Evolutionary conservation across 176 grass and related monocot genomes (phyloP).

Genomic region (Miscanthus lutarioriparius): DNA sequence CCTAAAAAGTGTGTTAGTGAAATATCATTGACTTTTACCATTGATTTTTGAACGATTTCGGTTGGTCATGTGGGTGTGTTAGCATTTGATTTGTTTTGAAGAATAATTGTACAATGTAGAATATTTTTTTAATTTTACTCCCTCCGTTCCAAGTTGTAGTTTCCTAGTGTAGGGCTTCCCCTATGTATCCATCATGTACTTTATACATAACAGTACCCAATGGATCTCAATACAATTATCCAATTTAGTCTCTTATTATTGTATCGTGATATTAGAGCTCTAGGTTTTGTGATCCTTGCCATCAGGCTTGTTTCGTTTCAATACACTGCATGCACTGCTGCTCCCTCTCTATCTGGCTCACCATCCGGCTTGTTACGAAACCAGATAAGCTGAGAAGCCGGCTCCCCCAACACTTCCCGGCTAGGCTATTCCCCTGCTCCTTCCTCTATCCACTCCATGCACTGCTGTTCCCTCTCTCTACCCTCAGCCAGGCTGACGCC

Average conservation of each 20-base stretch:
- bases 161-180: neutral
- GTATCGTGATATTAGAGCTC: neutral
- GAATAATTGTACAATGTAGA: neutral
- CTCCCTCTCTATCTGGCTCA: no score
- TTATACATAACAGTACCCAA: neutral
- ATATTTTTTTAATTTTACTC: neutral
- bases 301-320: neutral
- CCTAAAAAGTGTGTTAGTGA: neutral
- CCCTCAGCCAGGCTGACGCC: no score
- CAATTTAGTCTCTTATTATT: neutral
- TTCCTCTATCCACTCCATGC: neutral
- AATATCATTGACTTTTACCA: neutral
- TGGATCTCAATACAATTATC: neutral
- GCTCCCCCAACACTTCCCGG: neutral
- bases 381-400: neutral
- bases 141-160: neutral
- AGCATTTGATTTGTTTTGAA: neutral
- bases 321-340: neutral
- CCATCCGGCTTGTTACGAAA: no score
- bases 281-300: neutral
- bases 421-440: neutral
- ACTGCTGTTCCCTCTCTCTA: neutral
- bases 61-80: neutral
- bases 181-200: neutral
- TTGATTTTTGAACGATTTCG: neutral